Base-by-base conservation (phyloP, 805 yeast genomes). In the Dipodascus geniculatus region DNA sequence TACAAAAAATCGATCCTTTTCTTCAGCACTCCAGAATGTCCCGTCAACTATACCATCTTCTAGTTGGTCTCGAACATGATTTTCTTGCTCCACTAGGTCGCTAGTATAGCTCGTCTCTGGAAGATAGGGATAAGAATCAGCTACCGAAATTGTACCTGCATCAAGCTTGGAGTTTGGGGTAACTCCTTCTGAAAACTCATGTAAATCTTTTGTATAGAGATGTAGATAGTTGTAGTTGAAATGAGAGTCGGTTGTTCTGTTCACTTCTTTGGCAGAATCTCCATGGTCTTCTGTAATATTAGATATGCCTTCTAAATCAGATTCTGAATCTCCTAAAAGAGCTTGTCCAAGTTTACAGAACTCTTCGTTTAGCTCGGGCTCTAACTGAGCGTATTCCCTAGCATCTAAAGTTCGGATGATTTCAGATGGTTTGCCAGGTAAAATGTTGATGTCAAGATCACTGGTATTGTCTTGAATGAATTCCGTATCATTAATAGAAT, bases 1-100 rank as follows among this genome's bases (percentile, higher is more conserved):
- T 6, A 11, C 42, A 28, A 63, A 63, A 50, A 63, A 63, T 48
- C 44, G 49, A 17, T 55, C 58, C 52, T 61, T 63, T 48, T 63
- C 66, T 3, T 52, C 54, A 2, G 50, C 54, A 3, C 61, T 51
- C 65, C 65, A 61, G 22, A 31, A 44, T 20, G 51, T 19, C 3
- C 54, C 55, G 9, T n/a, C 9, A 38, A 38, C 20, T 6, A 38
- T 17, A 3, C 44, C 44, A n/a, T 6, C 17, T 38, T 38, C 44
- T 6, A 38, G 11, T 16, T 38, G 17, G 6, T 38, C 44, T 6
- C 44, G 20, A 11, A 38, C 19, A 11, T 38, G 6, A 17, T 38
- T 38, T 38, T 38, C 44, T 38, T 38, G 44, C 11, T n/a, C 20
- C 11, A 38, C 44, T n/a, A 17, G 8, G 14, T 38, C 20, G 4